Percentiles rank a stretch among this genome's conserved stretches.
phyloP scores from a whole-genome alignment of 2,329 filamentous ascomycete species.

The Aureobasidium musti region DNA sequence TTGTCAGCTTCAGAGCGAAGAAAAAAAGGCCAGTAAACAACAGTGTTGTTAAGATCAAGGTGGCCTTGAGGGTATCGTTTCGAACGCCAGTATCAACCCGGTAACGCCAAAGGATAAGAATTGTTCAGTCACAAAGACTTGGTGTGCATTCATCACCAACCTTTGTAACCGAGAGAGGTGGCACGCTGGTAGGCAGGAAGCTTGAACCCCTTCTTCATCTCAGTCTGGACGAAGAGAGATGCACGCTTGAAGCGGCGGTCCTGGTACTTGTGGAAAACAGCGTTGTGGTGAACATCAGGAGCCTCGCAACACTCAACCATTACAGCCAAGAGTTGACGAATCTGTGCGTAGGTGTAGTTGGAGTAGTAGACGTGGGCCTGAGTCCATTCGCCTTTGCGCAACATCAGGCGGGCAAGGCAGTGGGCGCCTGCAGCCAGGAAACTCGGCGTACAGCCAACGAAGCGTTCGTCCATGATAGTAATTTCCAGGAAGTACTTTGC shows the following conservation, averaged over 20 bases:
- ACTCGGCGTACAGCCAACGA: conserved; percentile 87
- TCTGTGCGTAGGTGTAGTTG: conserved; percentile 83
- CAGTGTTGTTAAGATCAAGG: not conserved
- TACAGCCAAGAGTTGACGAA: conserved; percentile 73
- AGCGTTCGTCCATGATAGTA: conserved; percentile 96
- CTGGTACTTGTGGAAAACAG: conserved; percentile 89
- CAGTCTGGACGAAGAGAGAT: conserved; percentile 74
- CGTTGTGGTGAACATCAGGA: conserved; percentile 76
- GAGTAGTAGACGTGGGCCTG: conserved; percentile 88
- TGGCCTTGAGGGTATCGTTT: conserved; percentile 28
- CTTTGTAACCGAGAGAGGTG: conserved; percentile 30
- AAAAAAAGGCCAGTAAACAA: conserved; percentile 19
- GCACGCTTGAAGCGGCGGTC: conserved; percentile 85
- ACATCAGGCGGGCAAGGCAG: conserved; percentile 83
- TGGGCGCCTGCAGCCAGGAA: conserved; percentile 90
- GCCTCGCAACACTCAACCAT: conserved; percentile 86
- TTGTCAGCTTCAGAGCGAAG: conserved; percentile 6
- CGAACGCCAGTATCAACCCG: conserved; percentile 17
- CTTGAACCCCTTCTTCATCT: conserved; percentile 64
- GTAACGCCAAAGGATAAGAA: conserved; percentile 15
- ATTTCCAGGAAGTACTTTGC: conserved; percentile 98
- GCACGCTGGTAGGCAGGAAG: conserved; percentile 41
- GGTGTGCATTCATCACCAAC: conserved; percentile 20
- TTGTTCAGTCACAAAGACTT: not conserved
- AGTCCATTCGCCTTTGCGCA: conserved; percentile 87